Base-by-base conservation (phyloP, 257 asterid species). In the Solanum gandarillasii region DNA sequence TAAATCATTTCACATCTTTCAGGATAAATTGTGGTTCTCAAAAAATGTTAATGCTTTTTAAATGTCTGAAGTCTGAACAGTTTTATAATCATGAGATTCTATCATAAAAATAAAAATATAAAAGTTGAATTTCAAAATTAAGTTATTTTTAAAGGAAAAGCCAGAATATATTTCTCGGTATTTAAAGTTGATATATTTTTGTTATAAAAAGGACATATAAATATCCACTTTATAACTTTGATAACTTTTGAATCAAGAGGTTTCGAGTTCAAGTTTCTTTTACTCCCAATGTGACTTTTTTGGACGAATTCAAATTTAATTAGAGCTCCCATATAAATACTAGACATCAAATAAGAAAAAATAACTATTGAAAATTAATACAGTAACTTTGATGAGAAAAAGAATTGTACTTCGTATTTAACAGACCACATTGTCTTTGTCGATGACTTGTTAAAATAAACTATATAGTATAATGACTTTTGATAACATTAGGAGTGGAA, bases 331-430 rank as follows among this genome's bases (percentile, higher is more conserved):
- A 55, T 18, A 7, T 18, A 0, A 7, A 55, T 55, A 1, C 0
- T 0, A 7, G 8, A 55, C 4, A 18, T 0, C 4, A 55, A 0
- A 18, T 52, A 0, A 18, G 0, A 0, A 46, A 46, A 46, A 20
- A 55, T 18, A 18, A 6, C 7, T 14, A 0, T 21, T 1, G 29
- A 60, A 60, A 23, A 60, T 4, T 60, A 60, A 9, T 18, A 18
- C 25, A 60, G 2, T 20, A 10, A 62, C 29, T 65, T 55, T 55
- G 65, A 20, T 65, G 35, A 67, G 35, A n/a, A 27, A 27, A 12
- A 67, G 2, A 25, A 23, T 10, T 62, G 31, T 5, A 67, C 7
- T 67, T 67, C 7, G 36, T 12, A 68, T 27, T 68, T 16, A 0
- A 58, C 82, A 34, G 18, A 20, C 3, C 0, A 74, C 68, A 81